Percentiles rank a stretch among this genome's conserved stretches.
Conservation (phyloP, 495 filamentous ascomycete species). For the Penicillium atrosanguineum region DNA sequence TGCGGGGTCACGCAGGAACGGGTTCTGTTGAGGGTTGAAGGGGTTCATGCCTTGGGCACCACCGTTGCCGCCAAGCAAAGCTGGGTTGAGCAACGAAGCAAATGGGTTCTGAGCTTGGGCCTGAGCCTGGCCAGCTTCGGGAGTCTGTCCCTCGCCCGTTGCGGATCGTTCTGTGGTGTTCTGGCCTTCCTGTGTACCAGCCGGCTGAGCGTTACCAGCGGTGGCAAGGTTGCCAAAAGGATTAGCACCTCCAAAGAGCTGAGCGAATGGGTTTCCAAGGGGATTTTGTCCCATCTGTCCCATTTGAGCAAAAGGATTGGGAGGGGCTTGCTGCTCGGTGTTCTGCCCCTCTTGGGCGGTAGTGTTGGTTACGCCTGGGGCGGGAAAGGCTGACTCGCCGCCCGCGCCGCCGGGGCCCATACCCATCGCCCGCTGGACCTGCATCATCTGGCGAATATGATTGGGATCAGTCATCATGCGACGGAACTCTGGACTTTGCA, state of each 20-base stretch:
- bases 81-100: slow-evolving; percentile 48
- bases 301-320: slow-evolving; percentile 40
- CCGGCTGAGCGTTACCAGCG: slow-evolving; percentile 22
- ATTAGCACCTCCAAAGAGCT: slow-evolving; percentile 55
- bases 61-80: slow-evolving; percentile 32
- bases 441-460: slow-evolving; percentile 71
- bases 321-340: slow-evolving; percentile 36
- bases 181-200: slow-evolving; percentile 16
- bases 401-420: slow-evolving; percentile 44
- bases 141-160: slow-evolving; percentile 25
- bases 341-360: slow-evolving; percentile 45
- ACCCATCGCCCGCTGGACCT: slow-evolving; percentile 72
- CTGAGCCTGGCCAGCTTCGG: slow-evolving; percentile 34
- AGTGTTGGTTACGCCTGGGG: slow-evolving; percentile 83
- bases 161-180: slow-evolving; percentile 26
- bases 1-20: slow-evolving; percentile 49
- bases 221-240: slow-evolving; percentile 29
- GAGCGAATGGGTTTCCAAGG: slow-evolving; percentile 67
- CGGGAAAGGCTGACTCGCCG: slow-evolving; percentile 67
- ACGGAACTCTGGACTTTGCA: slow-evolving; percentile 82
- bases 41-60: slow-evolving; percentile 40
- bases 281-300: slow-evolving; percentile 17
- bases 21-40: slow-evolving; percentile 47
- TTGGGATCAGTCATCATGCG: slow-evolving; percentile 95
- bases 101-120: slow-evolving; percentile 52